Percentiles rank a stretch among this genome's conserved stretches.
phyloP scores from a whole-genome alignment of 495 filamentous ascomycete species.

The Emericellopsis terricola region DNA sequence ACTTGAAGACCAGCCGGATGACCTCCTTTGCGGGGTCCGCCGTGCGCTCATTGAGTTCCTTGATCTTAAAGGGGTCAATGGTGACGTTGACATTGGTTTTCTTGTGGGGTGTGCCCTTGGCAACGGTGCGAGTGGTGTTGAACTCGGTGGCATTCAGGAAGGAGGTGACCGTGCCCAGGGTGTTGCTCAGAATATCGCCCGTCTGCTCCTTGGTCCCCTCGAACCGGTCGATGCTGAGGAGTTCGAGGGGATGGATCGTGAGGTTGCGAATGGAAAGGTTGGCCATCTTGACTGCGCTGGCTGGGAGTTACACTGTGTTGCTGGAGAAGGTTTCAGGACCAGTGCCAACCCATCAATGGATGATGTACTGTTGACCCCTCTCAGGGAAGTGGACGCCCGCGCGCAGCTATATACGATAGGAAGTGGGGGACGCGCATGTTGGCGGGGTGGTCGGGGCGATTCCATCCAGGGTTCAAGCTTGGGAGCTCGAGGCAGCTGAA shows the following conservation, averaged over 20 bases:
- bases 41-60: slow-evolving; percentile 13
- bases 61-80: slow-evolving; percentile 19
- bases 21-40: slow-evolving; percentile 17
- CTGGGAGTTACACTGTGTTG: not conserved
- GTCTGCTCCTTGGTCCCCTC: slow-evolving; percentile 20
- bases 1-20: slow-evolving; percentile 25
- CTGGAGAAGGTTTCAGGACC: too few relatives aligned
- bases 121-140: slow-evolving; percentile 8
- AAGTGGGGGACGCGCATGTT: too few relatives aligned
- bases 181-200: slow-evolving; percentile 23
- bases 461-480: too few relatives aligned
- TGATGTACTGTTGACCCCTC: too few relatives aligned
- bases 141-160: slow-evolving; percentile 13
- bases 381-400: too few relatives aligned
- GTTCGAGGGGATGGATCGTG: slow-evolving; percentile 49
- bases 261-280: slow-evolving; percentile 74
- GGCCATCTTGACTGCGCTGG: slow-evolving; percentile 9
- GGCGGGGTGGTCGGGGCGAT: too few relatives aligned
- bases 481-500: too few relatives aligned
- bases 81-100: slow-evolving; percentile 16
- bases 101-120: slow-evolving; percentile 8
- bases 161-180: slow-evolving; percentile 33
- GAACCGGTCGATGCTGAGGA: slow-evolving; percentile 64
- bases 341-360: too few relatives aligned
- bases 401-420: too few relatives aligned